phyloP scores from a whole-genome alignment of 2,329 filamentous ascomycete species.

The Passalora sequoiae region DNA sequence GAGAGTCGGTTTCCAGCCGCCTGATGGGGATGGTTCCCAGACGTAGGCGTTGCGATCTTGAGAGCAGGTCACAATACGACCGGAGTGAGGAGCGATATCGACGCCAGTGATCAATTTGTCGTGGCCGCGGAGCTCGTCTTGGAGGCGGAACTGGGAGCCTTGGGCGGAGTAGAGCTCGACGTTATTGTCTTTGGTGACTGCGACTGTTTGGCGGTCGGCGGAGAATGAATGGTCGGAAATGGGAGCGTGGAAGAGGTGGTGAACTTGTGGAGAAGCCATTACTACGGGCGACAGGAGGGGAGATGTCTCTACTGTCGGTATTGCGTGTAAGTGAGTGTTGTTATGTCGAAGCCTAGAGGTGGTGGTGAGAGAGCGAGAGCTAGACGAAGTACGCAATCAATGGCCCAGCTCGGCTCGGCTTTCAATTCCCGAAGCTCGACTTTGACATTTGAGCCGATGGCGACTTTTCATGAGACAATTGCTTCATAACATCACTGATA shows the following conservation, averaged over 20 bases:
- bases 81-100: slow-evolving; percentile 84
- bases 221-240: slow-evolving; percentile 99
- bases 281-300: slow-evolving; percentile 61
- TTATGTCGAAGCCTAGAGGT: slow-evolving; percentile 5
- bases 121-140: slow-evolving; percentile 91
- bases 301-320: slow-evolving; percentile 84
- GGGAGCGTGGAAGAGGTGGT: slow-evolving; percentile 93
- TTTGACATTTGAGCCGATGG: too few relatives aligned
- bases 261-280: slow-evolving; percentile 86
- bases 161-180: slow-evolving; percentile 79
- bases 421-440: too few relatives aligned
- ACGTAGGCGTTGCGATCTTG: slow-evolving; percentile 98
- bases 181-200: slow-evolving; percentile 82
- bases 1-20: slow-evolving; percentile 94
- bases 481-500: too few relatives aligned
- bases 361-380: slow-evolving; percentile 1
- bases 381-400: slow-evolving; percentile 1
- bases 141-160: slow-evolving; percentile 67
- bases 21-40: slow-evolving; percentile 83
- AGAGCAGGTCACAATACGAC: slow-evolving; percentile 94
- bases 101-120: slow-evolving; percentile 96
- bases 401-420: too few relatives aligned
- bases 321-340: slow-evolving; percentile 3
- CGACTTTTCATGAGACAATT: too few relatives aligned
- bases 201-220: slow-evolving; percentile 78